Base-by-base conservation (phyloP, 176 grass and related monocot species). In the Lolium perenne region DNA sequence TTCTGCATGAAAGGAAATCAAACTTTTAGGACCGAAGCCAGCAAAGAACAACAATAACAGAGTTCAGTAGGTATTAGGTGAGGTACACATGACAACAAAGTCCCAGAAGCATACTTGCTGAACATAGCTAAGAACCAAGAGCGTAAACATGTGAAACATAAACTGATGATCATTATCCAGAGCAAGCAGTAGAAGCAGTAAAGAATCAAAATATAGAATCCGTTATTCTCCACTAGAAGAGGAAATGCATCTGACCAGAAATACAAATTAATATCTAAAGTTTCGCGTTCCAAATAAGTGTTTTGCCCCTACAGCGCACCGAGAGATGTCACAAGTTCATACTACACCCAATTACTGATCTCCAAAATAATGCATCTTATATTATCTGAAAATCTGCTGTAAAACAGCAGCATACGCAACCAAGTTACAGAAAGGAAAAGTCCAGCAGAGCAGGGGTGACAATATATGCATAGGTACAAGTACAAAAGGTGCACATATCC, bases 1-100 rank as follows among this genome's bases (percentile, higher is more conserved):
- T 95, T 45, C 97, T 98, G 93, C 82, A 84, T 16, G 84, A 23
- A 67, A 64, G 62, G 78, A 43, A 16, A 70, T 76, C 61, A 76
- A 64, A 74, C 50, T 10, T 83, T 71, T 77, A 87, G 81, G 69
- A 56, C 55, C 79, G 15, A 63, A 71, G 25, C 65, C 17, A 57
- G 10, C 38, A 87, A 72, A 48, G 23, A 72, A 79, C 46, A 82
- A 64, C 45, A 64, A 59, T 7, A 80, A 87, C 58, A 77, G 38
- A 67, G 40, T 75, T 72, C 67, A 61, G 51, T 84, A 48, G 14
- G 35, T 13, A 16, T 41, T 84, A 48, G 14, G 35, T 13, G 10
- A 78, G 55, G 60, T 46, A 67, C 46, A 3, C 48, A 77, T 41
- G 41, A 26, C n/a, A 80, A 80, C 10, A 61, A 77, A 85, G 74